These are phyloP conservation scores for Magnolia sinica DNA, from an alignment of 164 flowering plant species.

Conservation along the genomic window DNA sequence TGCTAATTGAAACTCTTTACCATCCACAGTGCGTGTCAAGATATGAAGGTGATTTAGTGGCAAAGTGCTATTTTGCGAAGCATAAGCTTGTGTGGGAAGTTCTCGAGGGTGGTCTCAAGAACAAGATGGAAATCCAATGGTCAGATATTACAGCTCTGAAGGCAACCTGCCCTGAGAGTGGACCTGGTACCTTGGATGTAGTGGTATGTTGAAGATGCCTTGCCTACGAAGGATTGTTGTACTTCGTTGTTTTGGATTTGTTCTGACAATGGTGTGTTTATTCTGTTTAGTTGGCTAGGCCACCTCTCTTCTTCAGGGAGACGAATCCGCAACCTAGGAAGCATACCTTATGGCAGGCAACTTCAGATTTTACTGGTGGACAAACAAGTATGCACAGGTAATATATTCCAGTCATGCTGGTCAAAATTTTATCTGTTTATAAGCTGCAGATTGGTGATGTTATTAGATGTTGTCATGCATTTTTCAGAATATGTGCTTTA, in stretches of 20 bases:
- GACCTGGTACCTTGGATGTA: conserved; percentile 61
- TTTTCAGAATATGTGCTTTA: not conserved
- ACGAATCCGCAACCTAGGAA: conserved; percentile 92
- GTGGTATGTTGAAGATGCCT: conserved; percentile 45
- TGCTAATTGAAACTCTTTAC: not conserved
- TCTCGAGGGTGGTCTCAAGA: conserved; percentile 84
- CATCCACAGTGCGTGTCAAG: conserved; percentile 60
- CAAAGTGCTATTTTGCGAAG: conserved; percentile 85
- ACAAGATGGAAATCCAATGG: conserved; percentile 88
- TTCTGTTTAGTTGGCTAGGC: conserved; percentile 58
- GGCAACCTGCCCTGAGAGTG: conserved; percentile 63
- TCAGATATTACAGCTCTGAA: conserved; percentile 79
- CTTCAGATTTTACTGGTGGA: conserved; percentile 77
- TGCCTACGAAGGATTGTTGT: not conserved
- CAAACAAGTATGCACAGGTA: conserved; percentile 74
- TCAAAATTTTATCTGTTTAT: not conserved
- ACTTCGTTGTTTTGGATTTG: not conserved
- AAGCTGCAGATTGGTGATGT: not conserved
- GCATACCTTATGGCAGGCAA: conserved; percentile 87
- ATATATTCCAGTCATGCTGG: conserved; percentile 1
- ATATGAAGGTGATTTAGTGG: conserved; percentile 87
- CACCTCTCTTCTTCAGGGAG: conserved; percentile 81
- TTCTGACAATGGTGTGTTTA: conserved; percentile 7
- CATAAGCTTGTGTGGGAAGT: conserved; percentile 94
- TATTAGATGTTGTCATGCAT: not conserved